These are phyloP conservation scores for Ogataea pini DNA, from an alignment of 805 yeast genomes.

Conservation along the genomic window DNA sequence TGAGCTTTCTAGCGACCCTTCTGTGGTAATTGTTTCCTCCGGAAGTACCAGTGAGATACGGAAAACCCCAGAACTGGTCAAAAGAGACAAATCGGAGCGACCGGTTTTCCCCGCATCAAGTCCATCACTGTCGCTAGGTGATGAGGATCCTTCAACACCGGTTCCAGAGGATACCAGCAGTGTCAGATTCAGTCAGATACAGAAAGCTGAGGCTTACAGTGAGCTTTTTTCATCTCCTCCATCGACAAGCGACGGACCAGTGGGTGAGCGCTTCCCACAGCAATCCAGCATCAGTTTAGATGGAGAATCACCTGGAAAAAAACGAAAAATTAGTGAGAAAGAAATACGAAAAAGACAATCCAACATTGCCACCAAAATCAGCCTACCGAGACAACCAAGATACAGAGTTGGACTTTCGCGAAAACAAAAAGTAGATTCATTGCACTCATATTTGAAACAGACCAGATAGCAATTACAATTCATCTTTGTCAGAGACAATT, in stretches of 20 bases:
- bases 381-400: constrained; percentile 13
- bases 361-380: not conserved
- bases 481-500: constrained; percentile 36
- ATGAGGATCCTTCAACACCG: not conserved
- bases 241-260: not conserved
- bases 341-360: not conserved
- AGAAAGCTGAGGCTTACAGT: not conserved
- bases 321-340: not conserved
- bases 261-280: constrained; percentile 1
- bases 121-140: not conserved
- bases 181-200: not conserved
- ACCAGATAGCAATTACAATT: constrained; percentile 18
- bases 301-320: not conserved
- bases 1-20: not conserved
- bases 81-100: too few species aligned
- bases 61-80: not conserved
- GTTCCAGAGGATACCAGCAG: not conserved
- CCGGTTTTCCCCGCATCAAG: constrained; percentile 1
- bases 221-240: not conserved
- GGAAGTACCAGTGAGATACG: not conserved
- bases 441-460: constrained; percentile 20
- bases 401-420: constrained; percentile 23
- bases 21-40: not conserved
- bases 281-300: not conserved
- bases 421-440: constrained; percentile 19